These are phyloP conservation scores for Microbotryomycetes sp. DNA, from an alignment of 1,284 basidiomycete species.

Conservation along the genomic window DNA sequence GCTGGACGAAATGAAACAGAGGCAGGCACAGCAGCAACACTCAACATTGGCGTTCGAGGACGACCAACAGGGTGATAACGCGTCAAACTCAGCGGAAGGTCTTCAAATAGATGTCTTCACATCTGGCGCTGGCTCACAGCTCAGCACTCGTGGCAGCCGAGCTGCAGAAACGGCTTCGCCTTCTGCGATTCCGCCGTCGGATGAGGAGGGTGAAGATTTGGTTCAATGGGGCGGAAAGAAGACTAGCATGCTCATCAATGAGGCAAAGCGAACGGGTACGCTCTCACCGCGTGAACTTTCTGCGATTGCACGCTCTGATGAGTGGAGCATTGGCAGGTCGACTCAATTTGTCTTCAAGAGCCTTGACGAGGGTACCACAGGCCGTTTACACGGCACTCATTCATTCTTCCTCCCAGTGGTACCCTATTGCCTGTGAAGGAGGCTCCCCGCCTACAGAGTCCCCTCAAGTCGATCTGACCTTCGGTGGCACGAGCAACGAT, in stretches of 20 bases:
- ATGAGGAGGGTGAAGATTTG: not conserved
- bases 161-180: not conserved
- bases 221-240: constrained; percentile 18
- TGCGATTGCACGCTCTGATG: not conserved
- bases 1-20: not conserved
- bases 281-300: not conserved
- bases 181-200: too few species aligned
- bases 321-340: constrained; percentile 7
- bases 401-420: constrained; percentile 8
- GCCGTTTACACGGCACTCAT: constrained; percentile 20
- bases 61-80: not conserved
- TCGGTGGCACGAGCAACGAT: not conserved
- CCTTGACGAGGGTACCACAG: constrained; percentile 1
- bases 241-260: constrained; percentile 12
- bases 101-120: too few species aligned
- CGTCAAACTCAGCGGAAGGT: not conserved
- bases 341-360: constrained; percentile 20
- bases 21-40: not conserved
- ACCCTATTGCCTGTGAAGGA: constrained; percentile 1
- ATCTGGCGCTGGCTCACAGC: not conserved
- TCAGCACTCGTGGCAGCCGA: not conserved
- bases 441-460: not conserved
- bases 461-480: not conserved
- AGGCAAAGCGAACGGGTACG: constrained; percentile 16
- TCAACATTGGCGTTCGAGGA: not conserved